phyloP scores from a whole-genome alignment of 2,329 filamentous ascomycete species.

The Arthrinium phaeospermum region DNA sequence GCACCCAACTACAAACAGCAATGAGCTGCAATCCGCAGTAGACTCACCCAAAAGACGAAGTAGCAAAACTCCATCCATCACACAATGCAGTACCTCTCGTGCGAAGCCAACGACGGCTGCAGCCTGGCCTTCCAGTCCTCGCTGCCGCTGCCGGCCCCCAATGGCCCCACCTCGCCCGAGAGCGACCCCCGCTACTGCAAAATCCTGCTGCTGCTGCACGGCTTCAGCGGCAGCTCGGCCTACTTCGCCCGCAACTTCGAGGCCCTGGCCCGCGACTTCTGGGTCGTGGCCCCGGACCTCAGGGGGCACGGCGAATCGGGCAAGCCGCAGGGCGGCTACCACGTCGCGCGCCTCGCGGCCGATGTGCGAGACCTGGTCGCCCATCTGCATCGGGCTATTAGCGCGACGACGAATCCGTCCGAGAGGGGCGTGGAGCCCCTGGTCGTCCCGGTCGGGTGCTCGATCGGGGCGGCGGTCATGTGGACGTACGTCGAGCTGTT shows the following conservation, averaged over 20 bases:
- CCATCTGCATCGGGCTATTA: conserved; percentile 30
- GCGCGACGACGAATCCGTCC: background rate
- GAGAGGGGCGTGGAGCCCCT: conserved; percentile 20
- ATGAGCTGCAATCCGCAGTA: background rate
- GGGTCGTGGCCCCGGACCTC: conserved; percentile 47
- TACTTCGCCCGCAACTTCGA: conserved; percentile 45
- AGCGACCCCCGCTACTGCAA: conserved; percentile 26
- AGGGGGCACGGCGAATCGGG: conserved; percentile 44
- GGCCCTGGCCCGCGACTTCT: conserved; percentile 35
- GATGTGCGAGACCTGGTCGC: conserved; percentile 41
- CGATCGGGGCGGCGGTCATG: conserved; percentile 47
- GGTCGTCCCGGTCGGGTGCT: conserved; percentile 45
- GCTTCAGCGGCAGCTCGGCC: conserved; percentile 46
- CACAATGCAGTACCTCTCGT: conserved; percentile 37
- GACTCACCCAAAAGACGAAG: background rate
- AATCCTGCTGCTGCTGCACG: conserved; percentile 46
- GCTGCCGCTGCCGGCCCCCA: conserved; percentile 30
- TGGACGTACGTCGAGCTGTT: conserved; percentile 49
- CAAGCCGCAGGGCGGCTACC: conserved; percentile 39
- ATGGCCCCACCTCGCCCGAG: conserved; percentile 10
- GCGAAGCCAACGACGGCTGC: conserved; percentile 41
- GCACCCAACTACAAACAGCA: background rate
- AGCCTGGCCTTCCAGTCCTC: conserved; percentile 44
- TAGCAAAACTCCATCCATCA: background rate
- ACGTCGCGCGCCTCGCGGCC: conserved; percentile 47